A percentile compares a stretch with the other conserved stretches of the same genome.
These are phyloP conservation scores for Debaryomyces hansenii DNA, from an alignment of 805 yeast species.

Conservation along the genomic window DNA sequence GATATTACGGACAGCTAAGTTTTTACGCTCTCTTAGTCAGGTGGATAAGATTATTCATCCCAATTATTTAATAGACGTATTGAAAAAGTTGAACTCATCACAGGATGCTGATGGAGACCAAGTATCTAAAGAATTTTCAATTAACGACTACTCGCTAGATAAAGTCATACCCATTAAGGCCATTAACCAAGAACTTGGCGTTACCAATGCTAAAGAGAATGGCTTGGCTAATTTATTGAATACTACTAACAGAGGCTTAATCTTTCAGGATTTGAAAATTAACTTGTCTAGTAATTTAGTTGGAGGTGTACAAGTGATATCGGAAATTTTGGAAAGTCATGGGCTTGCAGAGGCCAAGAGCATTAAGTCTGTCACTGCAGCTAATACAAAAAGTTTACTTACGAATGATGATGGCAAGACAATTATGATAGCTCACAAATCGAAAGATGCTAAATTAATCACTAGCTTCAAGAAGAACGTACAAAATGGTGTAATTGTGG, in stretches of 20 bases:
- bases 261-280: conserved; percentile 52
- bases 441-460: conserved; percentile 36
- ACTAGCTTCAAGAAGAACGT: conserved; percentile 16
- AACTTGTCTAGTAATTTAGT: conserved; percentile 57
- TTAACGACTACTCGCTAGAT: conserved; percentile 35
- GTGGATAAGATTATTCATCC: conserved; percentile 59
- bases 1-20: conserved; percentile 83
- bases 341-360: conserved; percentile 42
- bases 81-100: conserved; percentile 18
- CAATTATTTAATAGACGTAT: conserved; percentile 47
- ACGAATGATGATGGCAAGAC: conserved; percentile 13
- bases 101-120: conserved; percentile 10
- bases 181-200: conserved; percentile 30
- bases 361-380: conserved; percentile 16
- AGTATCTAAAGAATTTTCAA: conserved; percentile 18
- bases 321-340: conserved; percentile 59
- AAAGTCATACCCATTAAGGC: conserved; percentile 30
- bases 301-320: conserved; percentile 59
- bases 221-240: conserved; percentile 16
- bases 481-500: conserved; percentile 34
- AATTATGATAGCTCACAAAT: conserved; percentile 30
- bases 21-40: conserved; percentile 65
- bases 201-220: conserved; percentile 12
- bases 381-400: conserved; percentile 15
- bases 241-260: conserved; percentile 21